These are phyloP conservation scores for Penicillium concentricum DNA, from an alignment of 2,329 filamentous ascomycete species.

Conservation along the genomic window DNA sequence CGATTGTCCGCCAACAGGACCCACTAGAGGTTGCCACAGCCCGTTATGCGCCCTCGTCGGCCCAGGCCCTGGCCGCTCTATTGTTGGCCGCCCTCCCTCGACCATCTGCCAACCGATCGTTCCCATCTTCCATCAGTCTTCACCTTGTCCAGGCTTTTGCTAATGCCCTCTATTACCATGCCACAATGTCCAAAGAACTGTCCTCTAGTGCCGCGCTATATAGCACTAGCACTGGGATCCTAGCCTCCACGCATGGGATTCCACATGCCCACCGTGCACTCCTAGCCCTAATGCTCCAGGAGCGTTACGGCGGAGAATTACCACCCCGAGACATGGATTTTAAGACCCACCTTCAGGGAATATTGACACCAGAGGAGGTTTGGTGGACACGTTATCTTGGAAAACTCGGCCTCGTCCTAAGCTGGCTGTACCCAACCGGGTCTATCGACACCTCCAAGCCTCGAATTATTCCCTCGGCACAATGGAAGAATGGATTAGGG, in stretches of 20 bases:
- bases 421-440: slow-evolving; percentile 34
- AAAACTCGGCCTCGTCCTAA: slow-evolving; percentile 30
- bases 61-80: slow-evolving; percentile 48
- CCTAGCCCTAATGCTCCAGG: slow-evolving; percentile 34
- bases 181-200: slow-evolving; percentile 33
- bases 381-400: slow-evolving; percentile 39
- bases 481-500: slow-evolving; percentile 31
- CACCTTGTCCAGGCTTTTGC: slow-evolving; percentile 32
- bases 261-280: slow-evolving; percentile 35
- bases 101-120: slow-evolving; percentile 16
- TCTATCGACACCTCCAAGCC: slow-evolving; percentile 25
- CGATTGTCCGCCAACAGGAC: slow-evolving; percentile 59
- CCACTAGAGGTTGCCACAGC: slow-evolving; percentile 64
- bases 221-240: slow-evolving; percentile 33
- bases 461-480: slow-evolving; percentile 26
- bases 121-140: slow-evolving; percentile 27
- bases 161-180: slow-evolving; percentile 35
- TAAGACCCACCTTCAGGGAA: slow-evolving; percentile 26
- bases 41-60: slow-evolving; percentile 49
- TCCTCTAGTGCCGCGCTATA: slow-evolving; percentile 33
- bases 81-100: slow-evolving; percentile 50
- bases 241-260: slow-evolving; percentile 36
- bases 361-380: slow-evolving; percentile 33
- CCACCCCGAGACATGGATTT: slow-evolving; percentile 34
- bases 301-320: slow-evolving; percentile 34